Conservation (phyloP, 2,329 filamentous ascomycete species). For the Plenodomus lindquistii region DNA sequence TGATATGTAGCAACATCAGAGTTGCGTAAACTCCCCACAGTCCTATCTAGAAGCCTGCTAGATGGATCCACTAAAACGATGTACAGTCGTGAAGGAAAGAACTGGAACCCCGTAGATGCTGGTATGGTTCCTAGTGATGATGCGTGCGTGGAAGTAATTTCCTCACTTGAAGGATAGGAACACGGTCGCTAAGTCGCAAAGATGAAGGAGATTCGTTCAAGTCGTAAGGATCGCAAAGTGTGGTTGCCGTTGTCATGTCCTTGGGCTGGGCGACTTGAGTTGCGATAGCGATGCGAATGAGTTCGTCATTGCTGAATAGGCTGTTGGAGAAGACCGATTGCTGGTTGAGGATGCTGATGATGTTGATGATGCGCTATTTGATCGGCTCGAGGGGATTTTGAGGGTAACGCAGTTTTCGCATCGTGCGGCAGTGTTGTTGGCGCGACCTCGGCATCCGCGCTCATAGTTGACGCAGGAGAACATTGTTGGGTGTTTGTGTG, state of each 20-base stretch:
- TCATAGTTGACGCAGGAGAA: slow-evolving; percentile 52
- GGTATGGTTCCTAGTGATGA: neutral
- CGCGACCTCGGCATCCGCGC: slow-evolving; percentile 49
- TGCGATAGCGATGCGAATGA: slow-evolving; percentile 47
- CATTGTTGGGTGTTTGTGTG: slow-evolving; percentile 30
- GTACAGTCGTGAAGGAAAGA: neutral
- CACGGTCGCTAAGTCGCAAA: slow-evolving; percentile 27
- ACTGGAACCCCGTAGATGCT: neutral
- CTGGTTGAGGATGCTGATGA: slow-evolving; percentile 38
- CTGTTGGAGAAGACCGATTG: slow-evolving; percentile 19
- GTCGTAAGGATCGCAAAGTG: slow-evolving; percentile 13
- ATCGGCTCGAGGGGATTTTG: slow-evolving; percentile 42
- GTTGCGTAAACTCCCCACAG: no score
- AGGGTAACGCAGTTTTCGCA: slow-evolving; percentile 46
- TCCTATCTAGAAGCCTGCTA: no score
- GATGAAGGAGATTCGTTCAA: slow-evolving; percentile 18
- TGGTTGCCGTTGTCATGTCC: slow-evolving; percentile 10
- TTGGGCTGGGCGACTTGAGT: slow-evolving; percentile 22
- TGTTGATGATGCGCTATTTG: slow-evolving; percentile 37
- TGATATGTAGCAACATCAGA: no score
- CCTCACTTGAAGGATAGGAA: neutral
- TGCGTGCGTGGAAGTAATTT: neutral
- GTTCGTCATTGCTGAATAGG: slow-evolving; percentile 47
- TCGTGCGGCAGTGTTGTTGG: slow-evolving; percentile 43
- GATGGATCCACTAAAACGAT: neutral